phyloP scores from a whole-genome alignment of 1,284 basidiomycete genomes.

The Trichosporon sp. region DNA sequence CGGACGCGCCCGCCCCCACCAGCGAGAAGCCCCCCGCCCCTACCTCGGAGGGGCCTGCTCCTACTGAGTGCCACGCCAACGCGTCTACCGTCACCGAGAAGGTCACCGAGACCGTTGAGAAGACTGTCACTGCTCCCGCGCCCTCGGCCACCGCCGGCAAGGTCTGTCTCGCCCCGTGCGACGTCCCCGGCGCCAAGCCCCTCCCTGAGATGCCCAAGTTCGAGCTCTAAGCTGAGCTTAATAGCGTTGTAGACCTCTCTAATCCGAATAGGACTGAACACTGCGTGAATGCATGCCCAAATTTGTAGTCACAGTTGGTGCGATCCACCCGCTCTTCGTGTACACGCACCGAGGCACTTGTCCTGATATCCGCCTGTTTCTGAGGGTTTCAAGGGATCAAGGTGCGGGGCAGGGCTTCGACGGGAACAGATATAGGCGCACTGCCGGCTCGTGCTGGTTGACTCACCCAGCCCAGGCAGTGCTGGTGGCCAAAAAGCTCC shows the following conservation, averaged over 20 bases:
- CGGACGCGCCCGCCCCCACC: not conserved
- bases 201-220: not conserved
- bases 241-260: not conserved
- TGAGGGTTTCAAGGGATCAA: too few relatives aligned
- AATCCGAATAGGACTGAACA: too few relatives aligned
- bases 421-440: too few relatives aligned
- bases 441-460: not conserved
- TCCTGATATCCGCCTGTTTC: too few relatives aligned
- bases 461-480: not conserved
- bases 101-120: not conserved
- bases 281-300: too few relatives aligned
- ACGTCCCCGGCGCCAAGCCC: not conserved
- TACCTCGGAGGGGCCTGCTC: too few relatives aligned
- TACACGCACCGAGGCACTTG: too few relatives aligned
- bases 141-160: not conserved
- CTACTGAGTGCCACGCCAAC: not conserved
- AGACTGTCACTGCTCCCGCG: not conserved
- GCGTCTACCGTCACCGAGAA: not conserved
- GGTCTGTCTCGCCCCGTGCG: not conserved
- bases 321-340: too few relatives aligned
- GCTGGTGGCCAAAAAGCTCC: not conserved
- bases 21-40: too few relatives aligned
- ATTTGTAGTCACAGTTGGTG: too few relatives aligned
- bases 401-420: too few relatives aligned
- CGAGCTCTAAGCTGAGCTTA: not conserved